phyloP scores from a whole-genome alignment of 208 protist species.

The Crithidia sp. region DNA sequence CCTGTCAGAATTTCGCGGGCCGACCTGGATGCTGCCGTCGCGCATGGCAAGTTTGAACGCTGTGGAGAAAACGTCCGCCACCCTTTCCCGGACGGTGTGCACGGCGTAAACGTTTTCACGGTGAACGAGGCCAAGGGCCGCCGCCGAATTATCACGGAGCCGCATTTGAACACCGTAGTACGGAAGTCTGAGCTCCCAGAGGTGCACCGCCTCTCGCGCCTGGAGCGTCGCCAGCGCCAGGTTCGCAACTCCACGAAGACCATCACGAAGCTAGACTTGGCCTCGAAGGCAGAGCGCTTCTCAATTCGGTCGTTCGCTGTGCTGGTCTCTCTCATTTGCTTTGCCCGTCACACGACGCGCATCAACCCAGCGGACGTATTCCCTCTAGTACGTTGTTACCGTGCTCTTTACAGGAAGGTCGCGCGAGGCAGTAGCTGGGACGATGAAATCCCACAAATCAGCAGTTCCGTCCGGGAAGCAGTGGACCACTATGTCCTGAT shows the following conservation, averaged over 20 bases:
- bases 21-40: not conserved
- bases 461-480: not conserved
- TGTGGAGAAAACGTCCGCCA: constrained; percentile 13
- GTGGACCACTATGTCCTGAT: not conserved
- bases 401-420: not conserved
- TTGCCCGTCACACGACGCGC: constrained; percentile 17
- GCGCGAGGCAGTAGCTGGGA: constrained; percentile 2
- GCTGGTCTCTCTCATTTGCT: constrained; percentile 11
- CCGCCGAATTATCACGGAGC: constrained; percentile 35
- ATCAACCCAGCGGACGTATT: constrained; percentile 21
- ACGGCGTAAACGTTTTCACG: constrained; percentile 27
- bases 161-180: constrained; percentile 31
- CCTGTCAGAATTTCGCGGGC: not conserved
- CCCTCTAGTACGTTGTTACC: not conserved
- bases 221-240: constrained; percentile 23
- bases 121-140: constrained; percentile 34
- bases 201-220: constrained; percentile 9
- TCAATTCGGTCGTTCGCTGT: constrained; percentile 10
- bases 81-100: constrained; percentile 1
- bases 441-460: not conserved
- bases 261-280: constrained; percentile 25
- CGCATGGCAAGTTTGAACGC: not conserved
- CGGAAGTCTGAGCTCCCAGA: constrained; percentile 26
- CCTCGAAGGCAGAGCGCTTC: not conserved
- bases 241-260: constrained; percentile 38